A percentile compares a stretch with the other conserved stretches of the same genome.
Conservation (phyloP, 805 yeast genomes). For the Metschnikowia cerradonensis region DNA sequence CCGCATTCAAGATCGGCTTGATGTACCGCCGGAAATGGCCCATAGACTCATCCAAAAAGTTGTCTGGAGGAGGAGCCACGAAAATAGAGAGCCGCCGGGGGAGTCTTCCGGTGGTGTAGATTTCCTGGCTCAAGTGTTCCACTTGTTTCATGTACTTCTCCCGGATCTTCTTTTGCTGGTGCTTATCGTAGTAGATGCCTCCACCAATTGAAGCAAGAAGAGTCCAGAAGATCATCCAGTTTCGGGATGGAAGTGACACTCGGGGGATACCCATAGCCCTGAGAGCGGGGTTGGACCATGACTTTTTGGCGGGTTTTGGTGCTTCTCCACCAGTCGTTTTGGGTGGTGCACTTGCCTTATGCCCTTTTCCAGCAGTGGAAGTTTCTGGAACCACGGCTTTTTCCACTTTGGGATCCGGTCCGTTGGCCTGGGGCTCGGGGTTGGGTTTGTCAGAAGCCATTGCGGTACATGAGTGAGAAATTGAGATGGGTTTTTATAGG, state of each 20-base stretch:
- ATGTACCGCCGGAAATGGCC: conserved; percentile 71
- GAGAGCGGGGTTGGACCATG: conserved; percentile 73
- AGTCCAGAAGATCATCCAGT: conserved; percentile 89
- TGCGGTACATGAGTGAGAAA: neutral
- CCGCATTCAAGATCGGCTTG: conserved; percentile 81
- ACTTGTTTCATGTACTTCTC: conserved; percentile 62
- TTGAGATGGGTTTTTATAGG: neutral
- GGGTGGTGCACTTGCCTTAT: no score
- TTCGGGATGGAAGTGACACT: conserved; percentile 77
- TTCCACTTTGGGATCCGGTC: neutral
- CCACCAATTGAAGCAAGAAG: conserved; percentile 64
- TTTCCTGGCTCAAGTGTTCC: conserved; percentile 44
- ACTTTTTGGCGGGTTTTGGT: conserved; percentile 27
- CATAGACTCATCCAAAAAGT: conserved; percentile 70
- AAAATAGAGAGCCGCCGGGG: conserved; percentile 80
- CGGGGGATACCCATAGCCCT: conserved; percentile 80
- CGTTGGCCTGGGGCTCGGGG: neutral
- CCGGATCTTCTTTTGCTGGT: conserved; percentile 64
- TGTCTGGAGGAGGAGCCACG: conserved; percentile 97
- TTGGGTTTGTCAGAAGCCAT: conserved; percentile 3
- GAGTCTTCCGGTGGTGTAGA: conserved; percentile 42
- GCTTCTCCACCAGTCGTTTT: no score
- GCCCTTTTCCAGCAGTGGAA: no score
- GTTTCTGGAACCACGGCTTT: no score
- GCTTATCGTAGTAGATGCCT: conserved; percentile 75